A percentile compares a stretch with the other conserved stretches of the same genome.
These are phyloP conservation scores for Fusarium acutatum DNA, from an alignment of 2,329 filamentous ascomycete genomes.

Conservation along the genomic window DNA sequence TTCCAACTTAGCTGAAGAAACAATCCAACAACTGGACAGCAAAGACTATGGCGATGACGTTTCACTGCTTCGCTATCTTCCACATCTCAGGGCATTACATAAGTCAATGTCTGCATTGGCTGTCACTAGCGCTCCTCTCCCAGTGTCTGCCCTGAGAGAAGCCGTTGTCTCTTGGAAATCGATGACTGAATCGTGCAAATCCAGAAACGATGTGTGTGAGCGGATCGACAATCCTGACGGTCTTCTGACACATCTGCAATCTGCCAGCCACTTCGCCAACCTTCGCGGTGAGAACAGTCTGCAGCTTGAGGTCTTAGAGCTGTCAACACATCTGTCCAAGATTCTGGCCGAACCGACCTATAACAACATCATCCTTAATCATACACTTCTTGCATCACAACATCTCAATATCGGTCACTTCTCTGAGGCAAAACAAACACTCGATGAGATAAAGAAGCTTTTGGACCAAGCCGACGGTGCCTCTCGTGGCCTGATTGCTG, in stretches of 20 bases:
- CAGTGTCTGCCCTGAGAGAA: slow-evolving; percentile 44
- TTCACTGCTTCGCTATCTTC: slow-evolving; percentile 54
- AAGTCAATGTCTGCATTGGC: slow-evolving; percentile 55
- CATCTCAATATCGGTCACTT: slow-evolving; percentile 63
- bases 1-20: slow-evolving; percentile 50
- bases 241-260: slow-evolving; percentile 59
- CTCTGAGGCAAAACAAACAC: slow-evolving; percentile 57
- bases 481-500: slow-evolving; percentile 53
- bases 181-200: slow-evolving; percentile 51
- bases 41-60: slow-evolving; percentile 56
- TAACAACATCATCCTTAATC: slow-evolving; percentile 56
- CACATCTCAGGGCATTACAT: slow-evolving; percentile 58
- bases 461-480: slow-evolving; percentile 48
- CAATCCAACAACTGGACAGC: slow-evolving; percentile 47
- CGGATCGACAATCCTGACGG: slow-evolving; percentile 60
- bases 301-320: slow-evolving; percentile 57
- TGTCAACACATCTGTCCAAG: slow-evolving; percentile 54
- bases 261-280: slow-evolving; percentile 60
- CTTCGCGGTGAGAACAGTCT: slow-evolving; percentile 59
- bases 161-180: slow-evolving; percentile 56
- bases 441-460: slow-evolving; percentile 67
- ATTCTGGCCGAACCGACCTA: slow-evolving; percentile 43
- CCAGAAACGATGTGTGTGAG: slow-evolving; percentile 52
- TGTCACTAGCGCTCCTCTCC: slow-evolving; percentile 46
- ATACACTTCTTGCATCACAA: slow-evolving; percentile 60